These are phyloP conservation scores for Trametes elegans DNA, from an alignment of 768 basidiomycete genomes.

Conservation along the genomic window DNA sequence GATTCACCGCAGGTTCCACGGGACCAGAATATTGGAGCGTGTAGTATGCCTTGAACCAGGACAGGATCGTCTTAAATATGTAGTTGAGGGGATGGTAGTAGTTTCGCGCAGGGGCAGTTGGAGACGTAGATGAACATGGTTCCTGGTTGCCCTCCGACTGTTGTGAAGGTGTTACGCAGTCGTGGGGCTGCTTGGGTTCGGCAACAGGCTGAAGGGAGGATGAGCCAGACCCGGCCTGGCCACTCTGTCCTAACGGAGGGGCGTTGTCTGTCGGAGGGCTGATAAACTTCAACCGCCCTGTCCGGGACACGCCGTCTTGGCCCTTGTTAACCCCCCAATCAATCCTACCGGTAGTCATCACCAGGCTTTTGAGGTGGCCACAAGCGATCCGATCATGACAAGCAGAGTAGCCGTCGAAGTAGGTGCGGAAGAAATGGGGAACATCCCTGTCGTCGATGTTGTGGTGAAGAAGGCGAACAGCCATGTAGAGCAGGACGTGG, in stretches of 20 bases:
- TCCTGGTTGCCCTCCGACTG: no score
- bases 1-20: no score
- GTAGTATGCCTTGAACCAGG: not conserved
- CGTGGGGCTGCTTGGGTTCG: no score
- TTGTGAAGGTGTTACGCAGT: no score
- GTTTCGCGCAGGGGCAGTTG: not conserved
- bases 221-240: no score
- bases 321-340: not conserved
- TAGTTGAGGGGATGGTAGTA: not conserved
- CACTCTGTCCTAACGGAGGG: no score
- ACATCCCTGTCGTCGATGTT: conserved; percentile 9
- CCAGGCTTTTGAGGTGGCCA: not conserved
- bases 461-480: conserved; percentile 15
- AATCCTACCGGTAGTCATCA: not conserved
- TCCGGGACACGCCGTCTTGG: not conserved
- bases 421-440: conserved; percentile 9
- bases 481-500: conserved; percentile 3
- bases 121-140: no score
- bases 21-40: not conserved
- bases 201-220: no score
- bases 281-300: not conserved
- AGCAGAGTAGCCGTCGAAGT: not conserved
- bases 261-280: not conserved
- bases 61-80: not conserved
- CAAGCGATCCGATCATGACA: not conserved